Percentiles rank a stretch among this genome's conserved stretches.
phyloP scores from a whole-genome alignment of 306 rosid genomes.

The Corylus heterophylla region DNA sequence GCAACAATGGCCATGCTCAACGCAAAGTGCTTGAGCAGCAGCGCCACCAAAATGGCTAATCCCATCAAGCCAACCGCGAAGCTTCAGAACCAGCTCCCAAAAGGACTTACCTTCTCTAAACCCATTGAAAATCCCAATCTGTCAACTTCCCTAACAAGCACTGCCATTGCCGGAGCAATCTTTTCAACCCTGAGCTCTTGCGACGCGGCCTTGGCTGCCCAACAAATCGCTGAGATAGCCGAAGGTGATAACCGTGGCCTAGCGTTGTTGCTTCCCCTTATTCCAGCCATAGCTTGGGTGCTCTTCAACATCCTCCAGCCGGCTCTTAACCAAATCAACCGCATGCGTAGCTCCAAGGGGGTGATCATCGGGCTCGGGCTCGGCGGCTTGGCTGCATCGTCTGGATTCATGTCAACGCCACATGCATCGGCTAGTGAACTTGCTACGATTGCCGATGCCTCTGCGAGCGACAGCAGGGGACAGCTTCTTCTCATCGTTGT shows the following conservation, averaged over 20 bases:
- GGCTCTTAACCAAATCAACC: constrained; percentile 76
- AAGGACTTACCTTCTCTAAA: constrained; percentile 40
- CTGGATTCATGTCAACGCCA: constrained; percentile 43
- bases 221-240: constrained; percentile 68
- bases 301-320: constrained; percentile 89
- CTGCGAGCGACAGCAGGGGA: constrained; percentile 62
- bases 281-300: constrained; percentile 93
- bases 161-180: constrained; percentile 80
- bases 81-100: constrained; percentile 58
- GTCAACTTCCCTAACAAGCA: constrained; percentile 43
- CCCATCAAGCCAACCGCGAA: constrained; percentile 45
- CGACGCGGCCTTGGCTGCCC: constrained; percentile 78
- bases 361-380: constrained; percentile 64
- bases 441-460: constrained; percentile 56
- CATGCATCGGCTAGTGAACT: constrained; percentile 64
- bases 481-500: constrained; percentile 75
- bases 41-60: constrained; percentile 38
- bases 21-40: constrained; percentile 53
- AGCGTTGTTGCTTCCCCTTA: constrained; percentile 64
- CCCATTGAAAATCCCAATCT: constrained; percentile 14
- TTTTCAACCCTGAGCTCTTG: constrained; percentile 54
- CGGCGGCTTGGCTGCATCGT: constrained; percentile 54
- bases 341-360: constrained; percentile 63
- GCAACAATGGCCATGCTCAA: constrained; percentile 77
- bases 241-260: constrained; percentile 85